These are phyloP conservation scores for Serpula lacrymans DNA, from an alignment of 768 basidiomycete genomes.

Conservation along the genomic window DNA sequence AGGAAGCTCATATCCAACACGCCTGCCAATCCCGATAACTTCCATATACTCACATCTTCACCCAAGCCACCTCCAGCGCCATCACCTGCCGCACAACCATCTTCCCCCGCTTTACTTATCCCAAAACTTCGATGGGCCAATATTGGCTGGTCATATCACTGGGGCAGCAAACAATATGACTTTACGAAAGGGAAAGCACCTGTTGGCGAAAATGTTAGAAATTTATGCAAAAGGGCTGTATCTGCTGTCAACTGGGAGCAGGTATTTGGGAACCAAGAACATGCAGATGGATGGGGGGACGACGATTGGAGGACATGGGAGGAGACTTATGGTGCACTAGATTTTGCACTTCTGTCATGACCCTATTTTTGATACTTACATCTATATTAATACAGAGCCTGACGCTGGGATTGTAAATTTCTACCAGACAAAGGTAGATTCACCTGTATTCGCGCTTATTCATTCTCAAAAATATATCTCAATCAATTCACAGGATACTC, in stretches of 20 bases:
- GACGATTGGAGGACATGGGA: slow-evolving; percentile 73
- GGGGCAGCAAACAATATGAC: slow-evolving; percentile 95
- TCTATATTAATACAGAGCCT: slow-evolving; percentile 55
- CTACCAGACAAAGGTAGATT: slow-evolving; percentile 69
- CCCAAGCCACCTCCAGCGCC: slow-evolving; percentile 66
- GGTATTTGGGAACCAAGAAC: slow-evolving; percentile 44
- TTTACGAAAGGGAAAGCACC: slow-evolving; percentile 67
- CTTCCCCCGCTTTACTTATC: slow-evolving; percentile 53
- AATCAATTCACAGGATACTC: slow-evolving; percentile 64
- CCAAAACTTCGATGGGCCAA: slow-evolving; percentile 91
- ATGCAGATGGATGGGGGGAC: slow-evolving; percentile 44
- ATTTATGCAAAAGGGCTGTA: slow-evolving; percentile 64
- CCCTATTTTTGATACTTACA: not conserved
- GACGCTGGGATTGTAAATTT: slow-evolving; percentile 98
- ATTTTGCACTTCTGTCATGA: slow-evolving; percentile 3
- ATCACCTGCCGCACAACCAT: slow-evolving; percentile 53
- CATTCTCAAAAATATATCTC: not conserved
- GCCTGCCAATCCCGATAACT: slow-evolving; percentile 57
- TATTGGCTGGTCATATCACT: slow-evolving; percentile 95
- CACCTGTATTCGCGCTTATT: not conserved
- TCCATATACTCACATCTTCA: slow-evolving; percentile 46
- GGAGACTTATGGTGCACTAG: slow-evolving; percentile 75
- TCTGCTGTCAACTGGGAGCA: slow-evolving; percentile 62
- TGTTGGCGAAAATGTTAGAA: slow-evolving; percentile 53
- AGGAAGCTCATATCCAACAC: slow-evolving; percentile 70